phyloP scores from a whole-genome alignment of 2,329 filamentous ascomycete species.

The Microthyrium microscopicum region DNA sequence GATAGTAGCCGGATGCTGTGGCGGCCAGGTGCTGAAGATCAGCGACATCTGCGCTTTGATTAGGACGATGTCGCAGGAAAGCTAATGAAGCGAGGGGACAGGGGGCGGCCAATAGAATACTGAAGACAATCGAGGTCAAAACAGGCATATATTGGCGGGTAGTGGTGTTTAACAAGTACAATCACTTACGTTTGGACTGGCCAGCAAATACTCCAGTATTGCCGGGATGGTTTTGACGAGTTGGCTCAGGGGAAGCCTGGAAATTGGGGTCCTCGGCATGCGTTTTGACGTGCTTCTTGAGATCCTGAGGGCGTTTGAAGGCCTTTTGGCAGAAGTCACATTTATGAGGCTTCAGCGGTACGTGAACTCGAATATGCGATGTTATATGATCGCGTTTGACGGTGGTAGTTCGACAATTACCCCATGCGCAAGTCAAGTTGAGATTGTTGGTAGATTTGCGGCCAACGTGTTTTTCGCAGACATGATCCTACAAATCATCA shows the following conservation, averaged over 20 bases:
- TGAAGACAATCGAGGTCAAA: not conserved
- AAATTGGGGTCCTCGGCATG: conserved; percentile 87
- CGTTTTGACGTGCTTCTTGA: conserved; percentile 99
- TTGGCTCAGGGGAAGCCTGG: conserved; percentile 45
- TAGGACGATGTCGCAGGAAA: not conserved
- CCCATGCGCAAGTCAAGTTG: conserved; percentile 95
- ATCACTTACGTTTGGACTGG: conserved; percentile 23
- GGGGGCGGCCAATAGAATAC: not conserved
- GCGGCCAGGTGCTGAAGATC: conserved; percentile 32
- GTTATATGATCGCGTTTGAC: conserved; percentile 99
- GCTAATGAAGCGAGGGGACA: not conserved
- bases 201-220: conserved; percentile 17
- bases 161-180: conserved; percentile 5
- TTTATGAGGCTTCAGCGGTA: conserved; percentile 97
- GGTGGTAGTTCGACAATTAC: conserved; percentile 84
- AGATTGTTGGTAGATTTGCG: conserved; percentile 99
- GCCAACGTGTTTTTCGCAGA: conserved; percentile 94
- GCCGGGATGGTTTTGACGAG: conserved; percentile 24
- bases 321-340: conserved; percentile 98
- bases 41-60: conserved; percentile 19
- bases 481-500: conserved; percentile 55
- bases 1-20: conserved; percentile 33
- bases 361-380: conserved; percentile 94
- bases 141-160: not conserved
- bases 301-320: conserved; percentile 95